Base-by-base conservation (phyloP, 2,329 filamentous ascomycete genomes). In the Ascocoryne sarcoides region DNA sequence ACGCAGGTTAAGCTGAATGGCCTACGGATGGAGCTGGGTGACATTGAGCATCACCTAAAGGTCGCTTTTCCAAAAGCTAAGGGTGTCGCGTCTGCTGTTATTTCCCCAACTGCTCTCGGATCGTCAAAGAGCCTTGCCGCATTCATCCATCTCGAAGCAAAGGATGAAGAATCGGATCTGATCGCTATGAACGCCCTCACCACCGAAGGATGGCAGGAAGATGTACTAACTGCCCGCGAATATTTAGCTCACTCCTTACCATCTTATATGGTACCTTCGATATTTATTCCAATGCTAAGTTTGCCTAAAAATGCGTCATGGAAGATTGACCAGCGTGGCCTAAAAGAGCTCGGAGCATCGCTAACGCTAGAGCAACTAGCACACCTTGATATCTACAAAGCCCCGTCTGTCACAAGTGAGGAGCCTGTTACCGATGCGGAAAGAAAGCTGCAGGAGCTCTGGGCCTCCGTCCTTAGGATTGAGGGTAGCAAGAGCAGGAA, bases 41-140 rank as follows among this genome's bases (percentile, higher is more conserved):
- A 67, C 55, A 68, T 67, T 39, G 71, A 64, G 54, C 61, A 60
- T 41, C 63, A 62, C 39, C 51, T 31, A 8, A 8, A 8, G 26
- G 26, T 28, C 8, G 26, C 26, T n/a, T n/a, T 8, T 31, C 5
- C 12, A n/a, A 31, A 31, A 5, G 5, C 16, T 4, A 15, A n/a
- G 29, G 5, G 5, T 31, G 29, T 31, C 4, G 5, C n/a, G 5
- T 5, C 12, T 5, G 29, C n/a, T n/a, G n/a, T n/a, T n/a, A 4
- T 31, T 5, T 15, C 29, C 29, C n/a, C n/a, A n/a, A 4, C 5
- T n/a, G 8, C 26, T n/a, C 26, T 8, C 8, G 8, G n/a, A 28
- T 28, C 26, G 26, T n/a, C 29, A n/a, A n/a, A 28, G 26, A 8
- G 26, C 8, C n/a, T 28, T 8, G 26, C n/a, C n/a, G 26, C 26